Evolutionary conservation across 2,329 filamentous ascomycete species (phyloP), one percentile per base, ranked within the genome.

Genomic region (Verticillium zaregamsianum): DNA sequence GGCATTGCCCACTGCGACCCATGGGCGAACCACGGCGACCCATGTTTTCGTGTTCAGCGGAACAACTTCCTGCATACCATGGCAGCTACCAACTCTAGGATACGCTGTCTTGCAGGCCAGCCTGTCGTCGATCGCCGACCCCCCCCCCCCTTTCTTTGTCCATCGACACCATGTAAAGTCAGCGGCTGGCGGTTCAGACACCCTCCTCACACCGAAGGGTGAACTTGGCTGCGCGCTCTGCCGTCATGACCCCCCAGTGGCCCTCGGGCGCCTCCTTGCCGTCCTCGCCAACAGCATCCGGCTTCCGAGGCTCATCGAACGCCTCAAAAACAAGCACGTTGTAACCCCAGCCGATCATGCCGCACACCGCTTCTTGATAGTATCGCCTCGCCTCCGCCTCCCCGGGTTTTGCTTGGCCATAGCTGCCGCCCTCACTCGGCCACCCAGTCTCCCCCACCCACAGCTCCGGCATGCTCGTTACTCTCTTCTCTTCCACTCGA

Each of bases 261-360:
- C 82, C 87, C 82, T 91, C 88, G 68, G 88, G 83, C 57, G 80
- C 82, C 12, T 77, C 74, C 66, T 82, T 74, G 65, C 88, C 88
- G 69, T 87, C 85, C 71, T 89, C 82, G 68, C 89, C 88, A 64
- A 82, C 75, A 66, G 81, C 84, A 55, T 79, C 73, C 60, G 88
- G 86, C 83, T 91, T 91, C 86, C 86, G 90, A 63, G 83, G 78
- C 82, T 91, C 89, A 68, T 90, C 88, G 68, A 89, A 90, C 54
- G 88, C 88, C 80, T 91, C 88, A 67, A 91, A 91, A 76, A 85
- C 89, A 77, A 91, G 91, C 61, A 87, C 84, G 68, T 90, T 89
- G 65, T 86, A 80, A 63, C 86, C 86, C 85, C 86, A 90, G 65
- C 79, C 80, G 39, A 90, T 75, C 69, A 89, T 82, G 59, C 82